Base-by-base conservation (phyloP, 208 protist genomes). In the Trypanosoma congolense region DNA sequence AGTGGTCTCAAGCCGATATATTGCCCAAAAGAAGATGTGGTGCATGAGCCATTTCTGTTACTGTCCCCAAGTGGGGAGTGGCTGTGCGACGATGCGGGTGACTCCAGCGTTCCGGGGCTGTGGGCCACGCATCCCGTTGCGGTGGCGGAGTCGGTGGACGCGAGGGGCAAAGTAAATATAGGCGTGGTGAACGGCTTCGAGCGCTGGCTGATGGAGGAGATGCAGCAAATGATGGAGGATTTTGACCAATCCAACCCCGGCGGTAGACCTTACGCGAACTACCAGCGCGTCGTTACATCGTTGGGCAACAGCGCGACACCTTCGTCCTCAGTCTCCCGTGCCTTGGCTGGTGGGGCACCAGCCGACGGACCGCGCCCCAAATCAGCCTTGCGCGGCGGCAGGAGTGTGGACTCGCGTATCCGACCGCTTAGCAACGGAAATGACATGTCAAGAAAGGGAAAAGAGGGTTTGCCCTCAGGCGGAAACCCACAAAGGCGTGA, bases 101-200 rank as follows among this genome's bases (percentile, higher is more conserved):
- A 57, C 14, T 22, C 4, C 16, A 28, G n/a, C 1, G 40, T 61
- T 18, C 62, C 62, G 0, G 62, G 62, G 1, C 28, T 69, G 47
- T 69, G 62, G 62, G 43, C 21, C 30, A 62, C 54, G 0, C 48
- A 61, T 38, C 60, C 56, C 1, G 47, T 49, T 21, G 61, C 61
- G 2, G 67, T 77, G 54, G 55, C 48, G n/a, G 61, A 73, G 50
- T 72, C 71, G 5, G 70, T 78, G 28, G 49, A 56, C 31, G 36
- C 42, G 41, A 66, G 4, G 35, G 62, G 60, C 3, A 35, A 48
- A 2, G 67, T 88, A 4, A 75, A 75, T 59, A 33, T 83, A 14
- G 80, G 83, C 48, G 65, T 69, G 6, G 64, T 70, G 40, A 88
- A 80, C 46, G 72, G 80, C 18, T 67, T 82, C 53, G 80, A 88